phyloP scores from a whole-genome alignment of 2,329 filamentous ascomycete species.

The Fusarium foetens region DNA sequence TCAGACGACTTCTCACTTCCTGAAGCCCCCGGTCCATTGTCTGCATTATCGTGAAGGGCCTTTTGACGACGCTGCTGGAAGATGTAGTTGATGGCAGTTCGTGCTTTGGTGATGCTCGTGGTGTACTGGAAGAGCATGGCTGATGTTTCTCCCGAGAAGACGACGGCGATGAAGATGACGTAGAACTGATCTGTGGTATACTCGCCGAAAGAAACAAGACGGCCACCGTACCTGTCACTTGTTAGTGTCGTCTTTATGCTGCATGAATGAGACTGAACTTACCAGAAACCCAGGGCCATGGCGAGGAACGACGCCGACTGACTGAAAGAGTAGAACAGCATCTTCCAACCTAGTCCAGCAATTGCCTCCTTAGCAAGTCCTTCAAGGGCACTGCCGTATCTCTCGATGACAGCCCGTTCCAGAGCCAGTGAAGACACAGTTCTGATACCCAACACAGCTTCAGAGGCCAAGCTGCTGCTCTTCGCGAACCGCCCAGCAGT shows the following conservation, averaged over 20 bases:
- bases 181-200: constrained; percentile 61
- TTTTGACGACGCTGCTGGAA: constrained; percentile 52
- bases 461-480: constrained; percentile 61
- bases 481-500: constrained; percentile 56
- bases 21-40: constrained; percentile 14
- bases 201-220: constrained; percentile 56
- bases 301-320: constrained; percentile 53
- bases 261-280: background rate
- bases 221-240: constrained; percentile 50
- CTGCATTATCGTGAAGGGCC: constrained; percentile 46
- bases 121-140: constrained; percentile 58
- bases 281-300: constrained; percentile 55
- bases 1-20: constrained; percentile 8
- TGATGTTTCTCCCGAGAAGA: constrained; percentile 58
- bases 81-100: constrained; percentile 60
- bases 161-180: constrained; percentile 60
- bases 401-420: constrained; percentile 54
- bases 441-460: constrained; percentile 60
- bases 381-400: constrained; percentile 48
- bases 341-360: constrained; percentile 50
- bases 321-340: constrained; percentile 55
- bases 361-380: constrained; percentile 48
- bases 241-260: background rate
- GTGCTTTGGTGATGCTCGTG: constrained; percentile 63
- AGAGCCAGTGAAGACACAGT: constrained; percentile 61